Percentiles rank a stretch among this genome's conserved stretches.
Conservation (phyloP, 2,329 filamentous ascomycete species). For the Gremmenia infestans region DNA sequence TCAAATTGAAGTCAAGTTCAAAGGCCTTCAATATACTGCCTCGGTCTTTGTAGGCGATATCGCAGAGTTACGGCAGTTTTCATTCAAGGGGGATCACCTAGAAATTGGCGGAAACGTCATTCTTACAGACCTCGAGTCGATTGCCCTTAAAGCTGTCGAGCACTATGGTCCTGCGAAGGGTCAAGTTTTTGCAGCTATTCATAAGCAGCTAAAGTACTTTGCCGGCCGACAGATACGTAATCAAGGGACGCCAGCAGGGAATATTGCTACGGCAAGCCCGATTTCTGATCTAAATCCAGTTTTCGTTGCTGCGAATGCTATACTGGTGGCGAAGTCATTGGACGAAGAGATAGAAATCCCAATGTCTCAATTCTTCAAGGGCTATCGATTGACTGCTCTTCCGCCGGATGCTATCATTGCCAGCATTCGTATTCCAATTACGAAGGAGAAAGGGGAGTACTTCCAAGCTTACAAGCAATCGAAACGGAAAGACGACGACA, state of each 20-base stretch:
- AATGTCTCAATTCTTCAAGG: slow-evolving; percentile 88
- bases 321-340: slow-evolving; percentile 73
- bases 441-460: slow-evolving; percentile 70
- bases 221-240: slow-evolving; percentile 94
- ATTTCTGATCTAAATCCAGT: slow-evolving; percentile 97
- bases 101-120: slow-evolving; percentile 92
- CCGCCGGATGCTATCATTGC: slow-evolving; percentile 78
- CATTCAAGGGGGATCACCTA: slow-evolving; percentile 73
- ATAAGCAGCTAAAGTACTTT: slow-evolving; percentile 93
- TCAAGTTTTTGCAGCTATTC: slow-evolving; percentile 84
- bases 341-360: slow-evolving; percentile 75
- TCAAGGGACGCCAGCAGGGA: slow-evolving; percentile 65
- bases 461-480: slow-evolving; percentile 92
- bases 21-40: slow-evolving; percentile 81
- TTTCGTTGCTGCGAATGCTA: slow-evolving; percentile 79
- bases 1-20: slow-evolving; percentile 98
- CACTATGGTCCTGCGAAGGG: slow-evolving; percentile 61
- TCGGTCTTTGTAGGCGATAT: slow-evolving; percentile 95
- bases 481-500: slow-evolving; percentile 96
- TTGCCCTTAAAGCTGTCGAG: slow-evolving; percentile 72
- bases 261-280: slow-evolving; percentile 87
- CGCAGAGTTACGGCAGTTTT: slow-evolving; percentile 76
- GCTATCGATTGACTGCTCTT: slow-evolving; percentile 81
- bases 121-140: slow-evolving; percentile 82
- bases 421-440: slow-evolving; percentile 77